A percentile compares a stretch with the other conserved stretches of the same genome.
Evolutionary conservation across 2,329 filamentous ascomycete species (phyloP).

Genomic region (Diaporthe amygdali): DNA sequence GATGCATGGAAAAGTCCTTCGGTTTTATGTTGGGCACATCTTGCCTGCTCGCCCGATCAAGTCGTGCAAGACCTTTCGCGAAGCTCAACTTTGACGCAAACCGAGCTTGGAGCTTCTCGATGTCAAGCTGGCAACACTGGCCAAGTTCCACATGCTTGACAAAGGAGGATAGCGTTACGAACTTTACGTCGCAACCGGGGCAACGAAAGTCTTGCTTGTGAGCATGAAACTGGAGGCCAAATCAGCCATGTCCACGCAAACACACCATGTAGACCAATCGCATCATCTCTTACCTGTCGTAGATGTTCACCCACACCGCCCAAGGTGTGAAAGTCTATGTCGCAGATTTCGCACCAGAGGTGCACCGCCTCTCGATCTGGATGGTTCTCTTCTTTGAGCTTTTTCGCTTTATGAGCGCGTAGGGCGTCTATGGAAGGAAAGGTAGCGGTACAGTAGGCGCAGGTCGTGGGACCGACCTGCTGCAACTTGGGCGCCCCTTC

Average conservation of each 20-base stretch:
- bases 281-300: slow-evolving; percentile 36
- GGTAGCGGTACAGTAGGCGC: slow-evolving; percentile 24
- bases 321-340: slow-evolving; percentile 40
- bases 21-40: background rate
- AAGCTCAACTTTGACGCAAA: slow-evolving; percentile 41
- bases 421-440: slow-evolving; percentile 29
- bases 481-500: background rate
- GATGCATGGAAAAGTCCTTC: slow-evolving; percentile 16
- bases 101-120: slow-evolving; percentile 11
- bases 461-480: background rate
- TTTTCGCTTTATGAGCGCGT: slow-evolving; percentile 33
- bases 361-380: slow-evolving; percentile 26
- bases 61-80: slow-evolving; percentile 33
- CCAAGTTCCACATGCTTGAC: slow-evolving; percentile 52
- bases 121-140: slow-evolving; percentile 42
- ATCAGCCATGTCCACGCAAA: background rate
- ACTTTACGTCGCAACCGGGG: slow-evolving; percentile 49
- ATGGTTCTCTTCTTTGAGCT: slow-evolving; percentile 30
- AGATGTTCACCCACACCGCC: slow-evolving; percentile 40
- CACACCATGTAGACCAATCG: background rate
- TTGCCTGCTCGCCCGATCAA: background rate
- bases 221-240: slow-evolving; percentile 40
- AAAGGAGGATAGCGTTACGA: slow-evolving; percentile 42
- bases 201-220: slow-evolving; percentile 48
- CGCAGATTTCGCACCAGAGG: slow-evolving; percentile 45